Evolutionary conservation across 2,329 filamentous ascomycete genomes (phyloP).

Genomic region (Boeremia exigua): DNA sequence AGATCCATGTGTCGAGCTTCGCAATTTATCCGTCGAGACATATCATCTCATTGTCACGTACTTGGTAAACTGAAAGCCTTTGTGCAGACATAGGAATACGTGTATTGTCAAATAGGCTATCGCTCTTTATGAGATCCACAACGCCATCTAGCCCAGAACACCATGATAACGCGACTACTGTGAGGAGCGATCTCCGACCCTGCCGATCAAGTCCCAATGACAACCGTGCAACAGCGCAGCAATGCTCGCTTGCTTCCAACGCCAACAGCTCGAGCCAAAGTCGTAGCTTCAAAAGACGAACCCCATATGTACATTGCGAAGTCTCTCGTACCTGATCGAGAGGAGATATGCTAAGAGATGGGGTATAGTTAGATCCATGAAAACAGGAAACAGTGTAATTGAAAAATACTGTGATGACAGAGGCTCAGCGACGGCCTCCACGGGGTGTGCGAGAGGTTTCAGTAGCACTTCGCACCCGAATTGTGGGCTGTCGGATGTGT

Average conservation of each 20-base stretch:
- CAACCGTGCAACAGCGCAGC: conserved; percentile 13
- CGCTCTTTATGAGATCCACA: conserved; percentile 1
- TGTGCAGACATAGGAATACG: conserved; percentile 10
- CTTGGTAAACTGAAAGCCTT: not conserved
- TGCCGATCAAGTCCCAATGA: conserved; percentile 2
- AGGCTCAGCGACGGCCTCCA: conserved; percentile 22
- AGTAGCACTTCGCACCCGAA: conserved; percentile 34
- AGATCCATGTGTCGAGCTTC: conserved; percentile 39
- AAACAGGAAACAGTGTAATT: conserved; percentile 20
- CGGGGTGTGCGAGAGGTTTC: conserved; percentile 27
- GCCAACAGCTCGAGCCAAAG: conserved; percentile 22
- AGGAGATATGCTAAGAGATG: conserved; percentile 30
- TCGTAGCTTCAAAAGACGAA: conserved; percentile 15
- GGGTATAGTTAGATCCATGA: conserved; percentile 33
- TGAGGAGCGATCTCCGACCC: not conserved
- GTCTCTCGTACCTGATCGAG: conserved; percentile 9
- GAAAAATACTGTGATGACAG: conserved; percentile 12
- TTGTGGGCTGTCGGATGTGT: conserved; percentile 28
- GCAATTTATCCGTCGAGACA: conserved; percentile 51
- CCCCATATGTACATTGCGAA: conserved; percentile 19
- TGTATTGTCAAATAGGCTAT: conserved; percentile 14
- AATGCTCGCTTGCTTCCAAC: conserved; percentile 27
- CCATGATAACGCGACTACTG: conserved; percentile 5
- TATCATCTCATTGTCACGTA: conserved; percentile 1
- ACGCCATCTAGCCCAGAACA: conserved; percentile 12